Evolutionary conservation across 2,329 filamentous ascomycete species (phyloP).

Genomic region (Fusarium sp.): DNA sequence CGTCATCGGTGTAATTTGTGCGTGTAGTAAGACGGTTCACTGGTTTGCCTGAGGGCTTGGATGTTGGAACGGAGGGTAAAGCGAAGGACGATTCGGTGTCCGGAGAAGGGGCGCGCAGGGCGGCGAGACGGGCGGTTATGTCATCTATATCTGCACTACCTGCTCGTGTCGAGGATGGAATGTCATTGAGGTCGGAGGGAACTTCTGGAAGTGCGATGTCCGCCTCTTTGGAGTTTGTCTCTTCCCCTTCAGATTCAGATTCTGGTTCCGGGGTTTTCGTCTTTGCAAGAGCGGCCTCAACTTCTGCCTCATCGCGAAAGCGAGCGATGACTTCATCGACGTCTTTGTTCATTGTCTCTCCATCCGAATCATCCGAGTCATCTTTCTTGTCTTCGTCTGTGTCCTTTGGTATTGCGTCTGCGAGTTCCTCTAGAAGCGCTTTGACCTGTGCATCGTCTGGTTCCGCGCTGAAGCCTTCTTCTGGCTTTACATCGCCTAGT

Average conservation of each 20-base stretch:
- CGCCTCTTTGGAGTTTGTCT: conserved; percentile 13
- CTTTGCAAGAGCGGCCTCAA: conserved; percentile 47
- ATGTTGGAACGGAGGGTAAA: conserved; percentile 64
- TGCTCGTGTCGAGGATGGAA: conserved; percentile 44
- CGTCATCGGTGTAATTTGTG: conserved; percentile 72
- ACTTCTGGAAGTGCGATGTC: conserved; percentile 61
- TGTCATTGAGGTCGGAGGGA: conserved; percentile 58
- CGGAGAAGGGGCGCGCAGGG: conserved; percentile 56
- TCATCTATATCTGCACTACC: conserved; percentile 54
- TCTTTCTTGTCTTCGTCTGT: background rate
- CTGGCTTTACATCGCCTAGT: conserved; percentile 57
- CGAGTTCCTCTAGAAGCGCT: conserved; percentile 55
- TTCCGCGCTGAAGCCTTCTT: conserved; percentile 46
- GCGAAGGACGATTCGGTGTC: conserved; percentile 51
- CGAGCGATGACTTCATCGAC: conserved; percentile 60
- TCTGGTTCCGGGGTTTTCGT: conserved; percentile 22
- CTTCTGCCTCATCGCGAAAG: conserved; percentile 60
- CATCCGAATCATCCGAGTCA: conserved; percentile 62
- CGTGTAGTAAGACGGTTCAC: conserved; percentile 55
- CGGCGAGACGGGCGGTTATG: conserved; percentile 65
- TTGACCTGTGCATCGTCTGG: conserved; percentile 52
- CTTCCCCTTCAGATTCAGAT: conserved; percentile 18
- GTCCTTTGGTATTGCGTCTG: conserved; percentile 51
- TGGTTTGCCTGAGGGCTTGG: conserved; percentile 59
- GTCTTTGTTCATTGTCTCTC: conserved; percentile 60